phyloP scores from a whole-genome alignment of 257 asterid genomes.

The Solanum pennellii region DNA sequence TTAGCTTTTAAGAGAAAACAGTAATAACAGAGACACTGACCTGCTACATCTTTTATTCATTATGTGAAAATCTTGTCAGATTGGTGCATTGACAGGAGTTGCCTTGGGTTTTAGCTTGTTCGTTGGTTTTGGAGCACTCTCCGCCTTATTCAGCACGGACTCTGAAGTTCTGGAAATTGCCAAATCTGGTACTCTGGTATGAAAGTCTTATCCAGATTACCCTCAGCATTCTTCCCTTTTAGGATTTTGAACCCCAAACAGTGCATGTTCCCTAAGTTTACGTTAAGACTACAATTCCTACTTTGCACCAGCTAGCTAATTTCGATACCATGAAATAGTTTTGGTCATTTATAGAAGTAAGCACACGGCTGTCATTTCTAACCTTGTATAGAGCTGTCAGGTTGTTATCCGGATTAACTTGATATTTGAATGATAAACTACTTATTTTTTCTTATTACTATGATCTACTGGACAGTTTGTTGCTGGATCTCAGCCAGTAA shows the following conservation, averaged over 20 bases:
- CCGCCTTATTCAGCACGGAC: slow-evolving; percentile 71
- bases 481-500: slow-evolving; percentile 86
- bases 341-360: background rate
- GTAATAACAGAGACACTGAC: background rate
- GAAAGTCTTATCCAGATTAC: slow-evolving; percentile 4
- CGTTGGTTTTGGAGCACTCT: slow-evolving; percentile 52
- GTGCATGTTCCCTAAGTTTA: background rate
- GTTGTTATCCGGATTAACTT: background rate
- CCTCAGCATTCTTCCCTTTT: background rate
- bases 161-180: slow-evolving; percentile 64
- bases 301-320: background rate
- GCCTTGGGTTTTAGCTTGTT: slow-evolving; percentile 51
- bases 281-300: background rate
- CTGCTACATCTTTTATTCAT: background rate
- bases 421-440: background rate
- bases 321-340: background rate
- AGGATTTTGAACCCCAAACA: background rate
- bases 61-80: slow-evolving; percentile 22
- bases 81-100: slow-evolving; percentile 56
- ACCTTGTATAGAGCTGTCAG: background rate
- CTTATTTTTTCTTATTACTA: background rate
- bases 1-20: background rate
- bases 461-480: slow-evolving; percentile 43
- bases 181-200: slow-evolving; percentile 81
- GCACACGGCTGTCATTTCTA: background rate